Percentiles rank a stretch among this genome's conserved stretches.
phyloP scores from a whole-genome alignment of 768 basidiomycete species.

The Suillus sp. region DNA sequence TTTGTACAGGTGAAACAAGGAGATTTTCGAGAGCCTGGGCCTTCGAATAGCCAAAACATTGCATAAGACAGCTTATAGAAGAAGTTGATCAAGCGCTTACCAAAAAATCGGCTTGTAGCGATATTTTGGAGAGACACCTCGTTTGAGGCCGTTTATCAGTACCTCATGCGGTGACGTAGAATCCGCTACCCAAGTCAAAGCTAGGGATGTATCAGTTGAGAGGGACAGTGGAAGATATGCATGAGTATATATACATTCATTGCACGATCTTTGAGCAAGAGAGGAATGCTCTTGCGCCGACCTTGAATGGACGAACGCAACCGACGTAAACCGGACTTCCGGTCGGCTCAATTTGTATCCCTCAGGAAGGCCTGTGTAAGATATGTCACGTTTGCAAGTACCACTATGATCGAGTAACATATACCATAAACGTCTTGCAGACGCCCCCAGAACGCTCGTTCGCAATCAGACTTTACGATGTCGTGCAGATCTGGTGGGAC shows the following conservation, averaged over 20 bases:
- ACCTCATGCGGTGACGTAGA: conserved; percentile 53
- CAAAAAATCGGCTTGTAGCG: conserved; percentile 62
- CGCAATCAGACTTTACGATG: conserved; percentile 60
- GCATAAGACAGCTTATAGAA: conserved; percentile 1
- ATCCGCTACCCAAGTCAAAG: conserved; percentile 71
- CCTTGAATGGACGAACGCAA: conserved; percentile 63
- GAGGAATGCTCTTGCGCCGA: conserved; percentile 18
- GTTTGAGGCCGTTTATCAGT: conserved; percentile 76
- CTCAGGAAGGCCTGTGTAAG: conserved; percentile 43
- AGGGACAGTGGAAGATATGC: not conserved
- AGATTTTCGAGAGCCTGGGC: conserved; percentile 53
- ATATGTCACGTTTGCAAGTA: not conserved
- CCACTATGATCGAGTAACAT: not conserved
- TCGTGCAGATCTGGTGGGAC: conserved; percentile 45
- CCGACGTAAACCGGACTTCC: conserved; percentile 55
- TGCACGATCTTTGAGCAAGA: conserved; percentile 51
- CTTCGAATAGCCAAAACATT: conserved; percentile 32
- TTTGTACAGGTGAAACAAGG: conserved; percentile 52
- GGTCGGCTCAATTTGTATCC: conserved; percentile 56
- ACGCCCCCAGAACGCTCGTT: conserved; percentile 65
- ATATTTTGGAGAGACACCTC: conserved; percentile 76
- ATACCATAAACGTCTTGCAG: conserved; percentile 47
- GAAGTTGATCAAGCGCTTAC: conserved; percentile 35
- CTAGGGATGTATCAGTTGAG: conserved; percentile 37
- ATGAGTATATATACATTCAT: conserved; percentile 57